Evolutionary conservation across 1,284 basidiomycete genomes (phyloP), one percentile per base, ranked within the genome.

Genomic region (Cystobasidiaceae sp.): DNA sequence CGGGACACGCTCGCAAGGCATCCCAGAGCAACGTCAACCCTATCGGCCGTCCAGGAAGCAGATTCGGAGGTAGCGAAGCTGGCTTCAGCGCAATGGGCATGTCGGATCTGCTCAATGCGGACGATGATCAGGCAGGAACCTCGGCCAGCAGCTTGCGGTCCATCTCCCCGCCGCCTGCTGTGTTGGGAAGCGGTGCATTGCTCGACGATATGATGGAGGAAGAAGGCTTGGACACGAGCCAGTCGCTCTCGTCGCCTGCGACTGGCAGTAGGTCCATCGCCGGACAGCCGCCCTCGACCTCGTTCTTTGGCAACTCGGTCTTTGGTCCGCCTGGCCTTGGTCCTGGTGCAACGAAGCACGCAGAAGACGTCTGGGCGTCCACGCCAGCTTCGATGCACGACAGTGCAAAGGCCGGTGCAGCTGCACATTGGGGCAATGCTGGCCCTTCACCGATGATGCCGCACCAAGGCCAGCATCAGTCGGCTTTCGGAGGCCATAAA

Each of bases 121-220:
- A 67, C 21, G 60, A 57, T 32, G 60, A 63, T 37, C 52, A 59
- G 3, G 45, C 60, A 15, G 61, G 59, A 6, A 57, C 52, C 30
- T 63, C 66, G 19, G 65, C 65, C 21, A 68, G 61, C 46, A 56
- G 54, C 34, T 23, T 68, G 32, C 51, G 67, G 9, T 68, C 67
- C 11, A 49, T 62, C 3, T 68, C 67, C 17, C 67, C 67, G 3
- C 67, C 67, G 1, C 67, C 67, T 15, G 61, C 52, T 2, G 62
- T 65, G 2, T 30, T 68, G 4, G 62, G 62, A 9, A 57, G 58
- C 9, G 61, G 59, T 23, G 67, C 67, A 17, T 50, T 68, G 41
- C 56, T 68, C 11, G 67, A 68, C 27, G 67, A 68, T 27, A 46
- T 62, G 45, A 52, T 65, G 37, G 67, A 68, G 37, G 61, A 64